Evolutionary conservation across 495 filamentous ascomycete species (phyloP), one percentile per base, ranked within the genome.

Genomic region (Cercophora newfieldiana): DNA sequence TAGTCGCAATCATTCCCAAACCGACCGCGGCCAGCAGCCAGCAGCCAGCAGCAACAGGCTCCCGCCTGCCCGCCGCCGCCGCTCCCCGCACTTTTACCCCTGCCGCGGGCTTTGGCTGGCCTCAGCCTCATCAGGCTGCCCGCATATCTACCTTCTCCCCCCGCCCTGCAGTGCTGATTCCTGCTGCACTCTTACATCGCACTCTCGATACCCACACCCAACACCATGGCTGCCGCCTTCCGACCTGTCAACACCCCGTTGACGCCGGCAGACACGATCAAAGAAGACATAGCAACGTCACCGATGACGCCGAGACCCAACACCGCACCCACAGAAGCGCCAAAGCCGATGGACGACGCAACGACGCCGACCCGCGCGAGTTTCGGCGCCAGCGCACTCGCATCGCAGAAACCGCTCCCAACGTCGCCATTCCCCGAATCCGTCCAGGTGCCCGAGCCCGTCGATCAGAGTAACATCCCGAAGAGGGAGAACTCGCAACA

Each of bases 221-320:
- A 21, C 61, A 72, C 60, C 53, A 83, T 83, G 81, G 79, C 81
- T 63, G 75, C 80, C 51, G 74, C 88, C 61, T 93, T 94, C 74
- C 86, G 88, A 68, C 87, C 92, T 66, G 90, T 94, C 74, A 93
- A 94, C 79, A 89, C 86, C 61, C 87, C 85, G 64, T 83, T 91
- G 26, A 77, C 82, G 58, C 80, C 85, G 64, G 82, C 84, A 37
- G 77, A 79, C 44, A 59, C 70, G 47, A 70, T 72, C 50, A 74
- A 69, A 18, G 81, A 79, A 29, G 75, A 79, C 25, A 68, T 87
- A 83, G 72, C 86, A 82, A 71, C 85, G 79, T 69, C 89, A 82
- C 68, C 90, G 87, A 65, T 87, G 81, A 67, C 91, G 77, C 68
- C 90, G 81, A 73, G 88, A 83, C 76, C 76, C 37, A 67, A 67